Evolutionary conservation across 108 stramenopile genomes (phyloP).

Genomic region (Pseudonitzschia delicatissima): DNA sequence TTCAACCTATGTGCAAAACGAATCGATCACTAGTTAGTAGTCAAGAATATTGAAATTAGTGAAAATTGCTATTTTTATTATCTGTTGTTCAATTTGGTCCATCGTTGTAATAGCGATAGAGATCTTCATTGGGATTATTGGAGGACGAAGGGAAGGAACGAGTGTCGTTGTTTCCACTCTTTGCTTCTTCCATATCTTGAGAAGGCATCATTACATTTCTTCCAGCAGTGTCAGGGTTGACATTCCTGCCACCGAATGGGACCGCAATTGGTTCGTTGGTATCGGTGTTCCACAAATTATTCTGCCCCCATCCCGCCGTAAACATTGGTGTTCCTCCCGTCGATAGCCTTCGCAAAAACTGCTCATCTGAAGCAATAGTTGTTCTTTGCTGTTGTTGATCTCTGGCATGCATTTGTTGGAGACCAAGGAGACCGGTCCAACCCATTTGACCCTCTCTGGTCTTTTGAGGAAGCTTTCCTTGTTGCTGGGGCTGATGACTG

Average conservation of each 20-base stretch:
- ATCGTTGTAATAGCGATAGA: no score
- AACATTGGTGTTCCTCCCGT: not conserved
- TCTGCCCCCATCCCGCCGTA: not conserved
- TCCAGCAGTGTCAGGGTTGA: no score
- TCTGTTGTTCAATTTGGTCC: no score
- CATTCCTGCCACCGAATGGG: not conserved
- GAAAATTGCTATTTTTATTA: no score
- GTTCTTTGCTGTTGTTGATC: not conserved
- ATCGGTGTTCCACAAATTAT: not conserved
- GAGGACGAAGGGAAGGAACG: no score
- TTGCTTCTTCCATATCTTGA: no score
- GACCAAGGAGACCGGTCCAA: not conserved
- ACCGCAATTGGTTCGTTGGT: not conserved
- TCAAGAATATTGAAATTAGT: no score
- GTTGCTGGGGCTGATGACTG: not conserved
- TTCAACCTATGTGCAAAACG: no score
- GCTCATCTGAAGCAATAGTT: not conserved
- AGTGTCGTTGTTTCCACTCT: no score
- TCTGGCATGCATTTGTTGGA: not conserved
- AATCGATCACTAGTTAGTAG: no score
- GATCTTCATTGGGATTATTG: no score
- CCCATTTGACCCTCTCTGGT: not conserved
- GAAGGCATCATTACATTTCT: no score
- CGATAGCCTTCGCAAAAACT: not conserved
- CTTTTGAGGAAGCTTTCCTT: not conserved